Conservation (phyloP, 2,329 filamentous ascomycete genomes). For the Ophiostoma ips region DNA sequence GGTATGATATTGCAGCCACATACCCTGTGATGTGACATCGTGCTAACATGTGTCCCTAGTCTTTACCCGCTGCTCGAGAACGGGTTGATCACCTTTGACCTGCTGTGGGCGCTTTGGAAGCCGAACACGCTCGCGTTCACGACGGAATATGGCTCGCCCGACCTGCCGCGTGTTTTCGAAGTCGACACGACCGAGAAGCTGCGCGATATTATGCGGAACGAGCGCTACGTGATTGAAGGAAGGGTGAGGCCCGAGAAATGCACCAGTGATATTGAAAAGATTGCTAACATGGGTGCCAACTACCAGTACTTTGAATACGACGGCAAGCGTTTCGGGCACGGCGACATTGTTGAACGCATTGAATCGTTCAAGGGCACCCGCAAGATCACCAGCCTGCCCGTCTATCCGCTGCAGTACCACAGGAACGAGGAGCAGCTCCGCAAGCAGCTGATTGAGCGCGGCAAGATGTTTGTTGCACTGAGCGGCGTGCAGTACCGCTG, state of each 20-base stretch:
- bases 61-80: slow-evolving; percentile 68
- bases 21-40: background rate
- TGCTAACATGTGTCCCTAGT: slow-evolving; percentile 24
- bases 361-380: slow-evolving; percentile 63
- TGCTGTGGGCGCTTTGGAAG: slow-evolving; percentile 81
- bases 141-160: slow-evolving; percentile 59
- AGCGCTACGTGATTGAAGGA: slow-evolving; percentile 65
- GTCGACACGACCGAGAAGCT: slow-evolving; percentile 64
- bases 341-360: slow-evolving; percentile 55
- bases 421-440: slow-evolving; percentile 53
- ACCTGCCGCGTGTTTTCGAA: slow-evolving; percentile 72
- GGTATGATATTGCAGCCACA: slow-evolving; percentile 16
- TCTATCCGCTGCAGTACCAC: slow-evolving; percentile 71
- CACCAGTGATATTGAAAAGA: background rate
- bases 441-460: slow-evolving; percentile 58
- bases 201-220: slow-evolving; percentile 52
- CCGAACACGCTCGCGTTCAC: slow-evolving; percentile 70
- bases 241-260: slow-evolving; percentile 24
- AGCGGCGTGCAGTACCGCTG: slow-evolving; percentile 71
- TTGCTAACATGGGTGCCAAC: background rate
- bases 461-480: slow-evolving; percentile 72
- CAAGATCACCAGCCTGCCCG: slow-evolving; percentile 66
- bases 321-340: slow-evolving; percentile 71
- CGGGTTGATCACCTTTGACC: slow-evolving; percentile 76
- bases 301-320: slow-evolving; percentile 69